phyloP scores from a whole-genome alignment of 768 basidiomycete species.

The Lactarius tabidus region DNA sequence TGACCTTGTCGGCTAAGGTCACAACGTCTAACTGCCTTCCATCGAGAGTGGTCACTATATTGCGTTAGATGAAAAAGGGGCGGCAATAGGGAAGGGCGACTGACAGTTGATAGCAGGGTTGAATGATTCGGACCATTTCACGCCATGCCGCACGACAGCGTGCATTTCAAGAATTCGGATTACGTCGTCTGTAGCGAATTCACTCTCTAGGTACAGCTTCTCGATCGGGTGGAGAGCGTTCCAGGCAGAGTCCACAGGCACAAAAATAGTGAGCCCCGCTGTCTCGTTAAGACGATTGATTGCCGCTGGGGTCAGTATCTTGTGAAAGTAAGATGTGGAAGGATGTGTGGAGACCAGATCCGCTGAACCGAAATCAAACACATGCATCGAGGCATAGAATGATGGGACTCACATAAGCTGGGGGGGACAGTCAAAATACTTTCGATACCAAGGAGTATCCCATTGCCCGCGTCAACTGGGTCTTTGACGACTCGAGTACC shows the following conservation, averaged over 20 bases:
- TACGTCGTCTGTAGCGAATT: conserved; percentile 79
- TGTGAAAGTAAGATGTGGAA: conserved; percentile 68
- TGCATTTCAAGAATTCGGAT: conserved; percentile 76
- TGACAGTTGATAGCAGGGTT: conserved; percentile 48
- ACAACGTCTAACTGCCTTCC: conserved; percentile 62
- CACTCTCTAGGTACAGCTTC: conserved; percentile 82
- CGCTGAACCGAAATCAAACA: conserved; percentile 39
- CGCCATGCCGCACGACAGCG: conserved; percentile 52
- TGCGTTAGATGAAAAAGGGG: conserved; percentile 18
- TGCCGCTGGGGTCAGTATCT: conserved; percentile 62
- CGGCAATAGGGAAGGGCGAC: conserved; percentile 28
- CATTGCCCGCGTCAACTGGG: conserved; percentile 61
- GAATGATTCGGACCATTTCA: conserved; percentile 68
- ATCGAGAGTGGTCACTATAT: conserved; percentile 65
- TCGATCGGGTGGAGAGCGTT: conserved; percentile 70
- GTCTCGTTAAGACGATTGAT: conserved; percentile 56
- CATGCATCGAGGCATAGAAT: conserved; percentile 7
- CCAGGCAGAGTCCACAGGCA: conserved; percentile 86
- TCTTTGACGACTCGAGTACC: conserved; percentile 65
- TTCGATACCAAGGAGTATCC: conserved; percentile 70
- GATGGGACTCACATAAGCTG: conserved; percentile 56
- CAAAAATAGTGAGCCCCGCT: conserved; percentile 79
- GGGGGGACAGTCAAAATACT: conserved; percentile 71
- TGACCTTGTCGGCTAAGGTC: conserved; percentile 50
- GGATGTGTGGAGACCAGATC: conserved; percentile 54